A percentile compares a stretch with the other conserved stretches of the same genome.
Conservation (phyloP, 2,329 filamentous ascomycete genomes). For the Neodidymelliopsis sp. region DNA sequence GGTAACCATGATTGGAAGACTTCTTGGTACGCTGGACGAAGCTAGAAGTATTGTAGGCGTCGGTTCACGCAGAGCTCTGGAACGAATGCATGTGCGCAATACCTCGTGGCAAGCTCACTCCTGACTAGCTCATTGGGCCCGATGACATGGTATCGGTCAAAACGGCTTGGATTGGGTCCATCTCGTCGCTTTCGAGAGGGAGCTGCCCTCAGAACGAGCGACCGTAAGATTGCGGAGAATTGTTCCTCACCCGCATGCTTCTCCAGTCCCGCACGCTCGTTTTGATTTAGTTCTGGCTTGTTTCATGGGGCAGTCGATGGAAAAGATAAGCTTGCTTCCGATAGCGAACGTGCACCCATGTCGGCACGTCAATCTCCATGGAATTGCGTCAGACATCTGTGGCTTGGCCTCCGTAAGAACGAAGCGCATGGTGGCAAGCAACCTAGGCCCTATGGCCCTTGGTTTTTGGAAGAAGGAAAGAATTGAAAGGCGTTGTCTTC, state of each 20-base stretch:
- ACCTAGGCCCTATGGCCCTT: background rate
- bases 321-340: background rate
- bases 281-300: background rate
- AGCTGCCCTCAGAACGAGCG: background rate
- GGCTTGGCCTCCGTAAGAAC: slow-evolving; percentile 19
- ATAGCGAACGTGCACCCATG: slow-evolving; percentile 22
- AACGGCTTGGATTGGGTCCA: no score
- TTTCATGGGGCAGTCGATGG: background rate
- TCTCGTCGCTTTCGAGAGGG: background rate
- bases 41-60: no score
- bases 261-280: background rate
- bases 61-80: no score
- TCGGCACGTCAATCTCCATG: slow-evolving; percentile 25
- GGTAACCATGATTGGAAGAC: background rate
- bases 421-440: background rate
- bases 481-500: background rate
- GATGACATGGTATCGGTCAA: no score
- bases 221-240: background rate
- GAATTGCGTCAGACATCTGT: slow-evolving; percentile 26
- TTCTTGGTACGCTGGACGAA: background rate
- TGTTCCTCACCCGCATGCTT: background rate
- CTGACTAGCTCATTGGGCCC: background rate
- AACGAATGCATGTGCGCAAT: background rate
- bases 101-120: background rate
- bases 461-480: background rate